These are phyloP conservation scores for Cladosporium velox DNA, from an alignment of 2,329 filamentous ascomycete genomes.

Conservation along the genomic window DNA sequence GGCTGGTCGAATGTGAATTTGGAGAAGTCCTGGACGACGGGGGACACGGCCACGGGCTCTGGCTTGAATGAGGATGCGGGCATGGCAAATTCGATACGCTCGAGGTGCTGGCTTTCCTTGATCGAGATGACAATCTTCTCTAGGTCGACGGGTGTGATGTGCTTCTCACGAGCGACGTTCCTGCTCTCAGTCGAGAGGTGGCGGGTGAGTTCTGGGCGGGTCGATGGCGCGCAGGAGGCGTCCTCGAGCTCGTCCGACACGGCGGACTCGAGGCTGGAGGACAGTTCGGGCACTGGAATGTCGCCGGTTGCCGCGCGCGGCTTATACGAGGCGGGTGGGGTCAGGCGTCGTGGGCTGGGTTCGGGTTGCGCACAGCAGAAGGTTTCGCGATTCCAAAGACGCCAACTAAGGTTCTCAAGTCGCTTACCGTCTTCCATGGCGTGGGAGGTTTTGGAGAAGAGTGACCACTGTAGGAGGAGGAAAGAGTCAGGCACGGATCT, in stretches of 20 bases:
- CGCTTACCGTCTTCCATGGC: constrained; percentile 90
- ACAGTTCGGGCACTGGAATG: constrained; percentile 46
- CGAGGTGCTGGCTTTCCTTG: constrained; percentile 74
- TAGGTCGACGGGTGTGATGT: constrained; percentile 88
- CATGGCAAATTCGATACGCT: constrained; percentile 52
- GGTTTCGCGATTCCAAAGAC: constrained; percentile 90
- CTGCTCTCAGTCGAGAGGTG: constrained; percentile 71
- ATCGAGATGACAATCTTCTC: constrained; percentile 94
- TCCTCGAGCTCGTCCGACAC: constrained; percentile 47
- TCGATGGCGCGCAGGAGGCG: constrained; percentile 50
- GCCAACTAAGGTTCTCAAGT: constrained; percentile 93
- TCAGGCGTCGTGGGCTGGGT: neutral
- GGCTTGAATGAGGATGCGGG: constrained; percentile 23
- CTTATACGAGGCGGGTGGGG: constrained; percentile 12
- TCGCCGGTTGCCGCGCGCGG: constrained; percentile 32
- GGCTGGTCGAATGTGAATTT: constrained; percentile 29
- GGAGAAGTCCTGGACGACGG: constrained; percentile 40
- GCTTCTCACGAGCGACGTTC: constrained; percentile 74
- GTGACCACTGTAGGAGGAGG: constrained; percentile 50
- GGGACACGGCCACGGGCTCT: constrained; percentile 25
- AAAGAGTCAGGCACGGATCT: constrained; percentile 20
- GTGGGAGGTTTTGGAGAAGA: constrained; percentile 92
- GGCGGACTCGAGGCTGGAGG: constrained; percentile 49
- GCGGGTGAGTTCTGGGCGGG: constrained; percentile 65
- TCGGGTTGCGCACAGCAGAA: constrained; percentile 71